These are phyloP conservation scores for Phytopythium oedochilum DNA, from an alignment of 352 stramenopile genomes.

Conservation along the genomic window DNA sequence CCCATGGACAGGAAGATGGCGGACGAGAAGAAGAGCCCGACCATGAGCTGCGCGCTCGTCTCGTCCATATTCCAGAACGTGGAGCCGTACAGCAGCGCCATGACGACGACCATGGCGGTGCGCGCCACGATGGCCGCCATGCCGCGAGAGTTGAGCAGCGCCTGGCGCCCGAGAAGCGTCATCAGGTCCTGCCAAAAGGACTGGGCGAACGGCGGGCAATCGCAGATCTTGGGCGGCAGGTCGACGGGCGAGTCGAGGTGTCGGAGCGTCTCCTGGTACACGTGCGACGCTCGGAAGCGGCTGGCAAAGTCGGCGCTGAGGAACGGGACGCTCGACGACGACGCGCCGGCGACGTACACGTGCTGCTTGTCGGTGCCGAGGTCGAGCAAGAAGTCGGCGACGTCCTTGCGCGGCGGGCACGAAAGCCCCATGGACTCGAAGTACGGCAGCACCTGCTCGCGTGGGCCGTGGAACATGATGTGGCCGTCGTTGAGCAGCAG, in stretches of 20 bases:
- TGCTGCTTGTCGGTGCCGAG: conserved; percentile 22
- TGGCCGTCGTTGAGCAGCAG: conserved; percentile 44
- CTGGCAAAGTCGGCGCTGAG: conserved; percentile 45
- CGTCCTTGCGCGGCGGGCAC: conserved; percentile 24
- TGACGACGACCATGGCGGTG: conserved; percentile 49
- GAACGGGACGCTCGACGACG: conserved; percentile 29
- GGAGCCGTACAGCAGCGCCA: conserved; percentile 57
- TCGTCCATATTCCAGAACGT: conserved; percentile 67
- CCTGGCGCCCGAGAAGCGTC: conserved; percentile 42
- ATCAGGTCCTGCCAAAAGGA: conserved; percentile 35
- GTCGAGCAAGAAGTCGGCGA: conserved; percentile 31
- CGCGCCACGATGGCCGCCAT: conserved; percentile 39
- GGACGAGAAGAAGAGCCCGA: conserved; percentile 86
- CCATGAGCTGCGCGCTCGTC: conserved; percentile 42
- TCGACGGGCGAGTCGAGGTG: conserved; percentile 20
- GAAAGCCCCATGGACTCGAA: conserved; percentile 45
- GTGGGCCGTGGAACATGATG: conserved; percentile 50
- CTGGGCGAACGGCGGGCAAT: conserved; percentile 38
- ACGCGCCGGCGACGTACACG: conserved; percentile 15
- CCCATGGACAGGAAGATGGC: conserved; percentile 85
- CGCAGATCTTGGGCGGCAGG: conserved; percentile 5
- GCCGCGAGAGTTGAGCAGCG: conserved; percentile 60
- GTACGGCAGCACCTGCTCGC: conserved; percentile 31
- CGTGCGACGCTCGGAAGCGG: conserved; percentile 35
- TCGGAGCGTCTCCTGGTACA: conserved; percentile 39